Conservation (phyloP, 192 early-diverging fungal genomes). For the Geranomyces variabilis region DNA sequence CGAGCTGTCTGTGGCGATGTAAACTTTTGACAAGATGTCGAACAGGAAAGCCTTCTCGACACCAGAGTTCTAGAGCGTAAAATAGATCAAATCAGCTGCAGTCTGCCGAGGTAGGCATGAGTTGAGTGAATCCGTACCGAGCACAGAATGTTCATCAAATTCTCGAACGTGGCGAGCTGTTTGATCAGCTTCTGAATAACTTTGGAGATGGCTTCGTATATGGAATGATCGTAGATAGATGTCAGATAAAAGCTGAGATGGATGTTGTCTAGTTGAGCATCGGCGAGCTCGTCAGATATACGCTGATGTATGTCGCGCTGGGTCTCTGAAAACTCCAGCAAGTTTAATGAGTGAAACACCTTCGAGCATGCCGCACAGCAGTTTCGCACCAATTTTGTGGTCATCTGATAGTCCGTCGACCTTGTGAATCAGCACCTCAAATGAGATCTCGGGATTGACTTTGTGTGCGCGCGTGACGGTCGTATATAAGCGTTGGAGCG, state of each 20-base stretch:
- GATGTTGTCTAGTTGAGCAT: slow-evolving; percentile 74
- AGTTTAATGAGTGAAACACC: no score
- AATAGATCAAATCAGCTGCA: neutral
- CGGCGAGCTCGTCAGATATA: slow-evolving; percentile 83
- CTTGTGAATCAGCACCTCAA: slow-evolving; percentile 97
- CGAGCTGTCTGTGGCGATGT: slow-evolving; percentile 92
- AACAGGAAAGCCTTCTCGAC: slow-evolving; percentile 98
- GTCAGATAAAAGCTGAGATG: slow-evolving; percentile 86
- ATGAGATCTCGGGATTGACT: slow-evolving; percentile 81
- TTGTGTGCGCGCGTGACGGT: slow-evolving; percentile 76
- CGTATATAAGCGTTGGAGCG: slow-evolving; percentile 71
- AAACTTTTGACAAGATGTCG: slow-evolving; percentile 86
- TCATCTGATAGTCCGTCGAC: slow-evolving; percentile 95
- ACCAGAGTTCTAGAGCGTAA: slow-evolving; percentile 72
- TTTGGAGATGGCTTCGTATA: slow-evolving; percentile 93
- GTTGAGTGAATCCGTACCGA: slow-evolving; percentile 61
- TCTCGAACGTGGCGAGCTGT: slow-evolving; percentile 78
- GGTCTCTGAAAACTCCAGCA: slow-evolving; percentile 68
- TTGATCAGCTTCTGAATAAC: slow-evolving; percentile 91
- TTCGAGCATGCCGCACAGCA: no score
- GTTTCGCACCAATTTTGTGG: slow-evolving; percentile 87
- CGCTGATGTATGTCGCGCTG: slow-evolving; percentile 93
- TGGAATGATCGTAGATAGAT: slow-evolving; percentile 90
- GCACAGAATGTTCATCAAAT: slow-evolving; percentile 89
- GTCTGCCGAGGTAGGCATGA: neutral